A percentile compares a stretch with the other conserved stretches of the same genome.
Conservation (phyloP, 495 filamentous ascomycete genomes). For the Neurospora hispaniola region DNA sequence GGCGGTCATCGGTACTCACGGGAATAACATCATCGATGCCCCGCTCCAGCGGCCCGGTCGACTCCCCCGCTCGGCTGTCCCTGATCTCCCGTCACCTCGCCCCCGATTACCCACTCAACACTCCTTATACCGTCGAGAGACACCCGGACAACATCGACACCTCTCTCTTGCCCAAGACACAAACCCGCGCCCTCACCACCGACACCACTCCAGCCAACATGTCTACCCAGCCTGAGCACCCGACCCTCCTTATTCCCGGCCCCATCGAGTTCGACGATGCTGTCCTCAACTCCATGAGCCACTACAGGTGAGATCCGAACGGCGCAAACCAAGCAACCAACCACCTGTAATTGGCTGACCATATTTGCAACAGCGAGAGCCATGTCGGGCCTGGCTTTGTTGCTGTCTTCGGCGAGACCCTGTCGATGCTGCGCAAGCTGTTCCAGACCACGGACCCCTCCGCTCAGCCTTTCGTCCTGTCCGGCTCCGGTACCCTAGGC, state of each 20-base stretch:
- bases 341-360: background rate
- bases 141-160: conserved; percentile 51
- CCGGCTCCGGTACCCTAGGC: conserved; percentile 88
- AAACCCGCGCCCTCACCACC: conserved; percentile 24
- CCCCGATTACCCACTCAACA: conserved; percentile 36
- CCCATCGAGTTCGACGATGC: conserved; percentile 99
- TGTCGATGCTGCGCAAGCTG: conserved; percentile 80
- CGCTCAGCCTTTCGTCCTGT: conserved; percentile 85
- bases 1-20: conserved; percentile 17
- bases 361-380: conserved; percentile 54
- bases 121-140: conserved; percentile 32
- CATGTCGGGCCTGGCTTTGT: conserved; percentile 86
- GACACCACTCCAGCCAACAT: conserved; percentile 37
- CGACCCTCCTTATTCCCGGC: conserved; percentile 83
- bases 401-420: conserved; percentile 77
- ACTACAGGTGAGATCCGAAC: conserved; percentile 58
- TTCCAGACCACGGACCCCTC: conserved; percentile 76
- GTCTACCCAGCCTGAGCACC: conserved; percentile 71
- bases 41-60: conserved; percentile 40
- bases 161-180: conserved; percentile 19
- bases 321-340: background rate
- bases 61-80: conserved; percentile 57
- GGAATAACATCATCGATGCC: conserved; percentile 31
- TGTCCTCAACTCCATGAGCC: conserved; percentile 87
- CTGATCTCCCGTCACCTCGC: conserved; percentile 77